Evolutionary conservation across 2,329 filamentous ascomycete species (phyloP).

Genomic region (Cladophialophora immunda): DNA sequence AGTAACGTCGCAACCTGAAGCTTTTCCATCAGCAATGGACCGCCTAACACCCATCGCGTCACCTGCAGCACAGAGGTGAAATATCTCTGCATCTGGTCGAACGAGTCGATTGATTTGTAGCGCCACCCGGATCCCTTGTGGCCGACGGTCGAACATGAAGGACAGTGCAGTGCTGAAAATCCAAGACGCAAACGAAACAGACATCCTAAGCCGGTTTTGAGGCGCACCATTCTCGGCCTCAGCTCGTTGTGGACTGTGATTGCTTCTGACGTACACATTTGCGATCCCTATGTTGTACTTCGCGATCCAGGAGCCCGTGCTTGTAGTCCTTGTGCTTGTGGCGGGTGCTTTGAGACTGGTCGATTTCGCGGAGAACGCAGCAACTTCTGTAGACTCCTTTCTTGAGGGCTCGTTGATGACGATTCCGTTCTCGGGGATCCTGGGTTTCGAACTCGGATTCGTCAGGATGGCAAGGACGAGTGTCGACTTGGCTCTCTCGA

Average conservation of each 20-base stretch:
- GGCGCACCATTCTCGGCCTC: not conserved
- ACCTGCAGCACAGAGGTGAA: slow-evolving; percentile 3
- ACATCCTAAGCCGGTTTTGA: not conserved
- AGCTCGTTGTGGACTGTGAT: not conserved
- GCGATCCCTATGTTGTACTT: not conserved
- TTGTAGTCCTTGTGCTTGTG: not conserved
- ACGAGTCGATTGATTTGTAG: slow-evolving; percentile 1
- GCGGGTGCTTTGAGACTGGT: not conserved
- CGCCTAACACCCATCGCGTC: not conserved
- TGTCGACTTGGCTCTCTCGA: slow-evolving; percentile 9
- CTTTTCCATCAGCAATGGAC: not conserved
- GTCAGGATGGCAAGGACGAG: slow-evolving; percentile 5
- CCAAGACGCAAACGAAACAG: slow-evolving; percentile 3
- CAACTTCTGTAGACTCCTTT: not conserved
- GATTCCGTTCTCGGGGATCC: not conserved
- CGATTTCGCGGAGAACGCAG: not conserved
- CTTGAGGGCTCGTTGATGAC: not conserved
- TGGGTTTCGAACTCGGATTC: not conserved
- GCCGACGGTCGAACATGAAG: not conserved
- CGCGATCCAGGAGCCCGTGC: not conserved
- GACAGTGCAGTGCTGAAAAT: not conserved
- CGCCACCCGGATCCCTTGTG: not conserved
- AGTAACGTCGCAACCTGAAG: not conserved
- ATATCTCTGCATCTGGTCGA: slow-evolving; percentile 10
- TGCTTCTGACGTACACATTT: not conserved